Base-by-base conservation (phyloP, 352 stramenopile genomes). In the Phytophthora sansomeana region DNA sequence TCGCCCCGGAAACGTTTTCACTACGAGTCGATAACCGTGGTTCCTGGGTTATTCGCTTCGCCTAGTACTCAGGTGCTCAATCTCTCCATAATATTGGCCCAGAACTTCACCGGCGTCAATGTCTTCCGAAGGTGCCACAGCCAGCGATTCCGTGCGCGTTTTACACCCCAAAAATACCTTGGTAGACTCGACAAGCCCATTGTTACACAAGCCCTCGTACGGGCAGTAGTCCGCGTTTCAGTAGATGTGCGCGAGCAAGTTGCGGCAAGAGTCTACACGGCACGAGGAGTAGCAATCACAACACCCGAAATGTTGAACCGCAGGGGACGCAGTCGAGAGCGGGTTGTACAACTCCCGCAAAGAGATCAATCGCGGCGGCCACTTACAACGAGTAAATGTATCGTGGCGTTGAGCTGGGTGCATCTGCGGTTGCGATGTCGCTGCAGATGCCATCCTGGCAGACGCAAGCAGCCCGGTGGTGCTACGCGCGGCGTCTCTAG, bases 21-120 rank as follows among this genome's bases (percentile, higher is more conserved):
- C 17, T 1, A 63, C 5, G 5, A 63, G n/a, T 1, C 55, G 19
- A 19, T 49, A 63, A 1, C 44, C 32, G n/a, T n/a, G n/a, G n/a
- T n/a, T n/a, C n/a, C n/a, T 8, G 32, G 4, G 32, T 38, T 13
- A 8, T 13, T 38, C 32, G 9, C 9, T 13, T 5, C 32, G 32
- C 32, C 9, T 5, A 38, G 10, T 8, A 16, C 55, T 11, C 11
- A 64, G 28, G 17, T 57, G 57, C 32, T 57, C 44, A 11, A 64
- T 50, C 46, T 64, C 57, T 5, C 57, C 57, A 0, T 51, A n/a
- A 14, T 57, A 56, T 6, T 63, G 35, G 0, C 44, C 56, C 13
- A 63, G 16, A 6, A 64, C 57, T 6, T 51, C 30, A 8, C 28
- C 57, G 11, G 44, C 35, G 5, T 32, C 28, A n/a, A 64, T 64